Base-by-base conservation (phyloP, 2,329 filamentous ascomycete genomes). In the Biscogniauxia sp. region DNA sequence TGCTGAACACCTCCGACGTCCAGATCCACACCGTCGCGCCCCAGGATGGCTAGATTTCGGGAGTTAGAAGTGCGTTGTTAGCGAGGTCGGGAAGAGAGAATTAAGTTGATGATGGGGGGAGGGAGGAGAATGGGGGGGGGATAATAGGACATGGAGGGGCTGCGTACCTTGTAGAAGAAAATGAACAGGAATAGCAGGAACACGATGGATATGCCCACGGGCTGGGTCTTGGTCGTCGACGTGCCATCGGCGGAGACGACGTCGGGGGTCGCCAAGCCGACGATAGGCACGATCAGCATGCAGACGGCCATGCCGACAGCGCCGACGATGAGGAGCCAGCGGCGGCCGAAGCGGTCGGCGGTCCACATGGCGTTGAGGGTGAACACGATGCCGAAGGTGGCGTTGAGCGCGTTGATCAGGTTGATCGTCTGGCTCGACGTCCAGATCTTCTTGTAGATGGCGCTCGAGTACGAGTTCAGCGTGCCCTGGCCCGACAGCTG, bases 351-450 rank as follows among this genome's bases (percentile, higher is more conserved):
- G 55, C 88, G 82, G 72, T 91, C 88, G 37, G 89, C 86, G 4
- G 87, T 89, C 88, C 88, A 91, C 45, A 87, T 83, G 15, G 88
- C 88, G 66, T 90, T 91, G 52, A 91, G 79, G 0, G 88, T 91
- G 75, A 91, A 91, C 20, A 91, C 62, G 64, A 91, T 91, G 59
- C 87, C 87, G 66, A 87, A 88, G 5, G 88, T 91, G 50, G 88
- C 88, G 72, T 91, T 91, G 57, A 91, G 79, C 3, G 88, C 88
- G 72, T 91, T 91, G 79, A 91, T 91, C 32, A 91, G 79, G 64
- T 87, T 86, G 71, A 91, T 90, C 20, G 82, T 86, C 55, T 82
- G 77, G 58, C 75, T 76, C 57, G 75, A 80, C 23, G 77, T 80
- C 79, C 88, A 91, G 23, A 91, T 83, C 71, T 88, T 87, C 76